Base-by-base conservation (phyloP, 164 flowering plant genomes). In the Liquidambar formosana region DNA sequence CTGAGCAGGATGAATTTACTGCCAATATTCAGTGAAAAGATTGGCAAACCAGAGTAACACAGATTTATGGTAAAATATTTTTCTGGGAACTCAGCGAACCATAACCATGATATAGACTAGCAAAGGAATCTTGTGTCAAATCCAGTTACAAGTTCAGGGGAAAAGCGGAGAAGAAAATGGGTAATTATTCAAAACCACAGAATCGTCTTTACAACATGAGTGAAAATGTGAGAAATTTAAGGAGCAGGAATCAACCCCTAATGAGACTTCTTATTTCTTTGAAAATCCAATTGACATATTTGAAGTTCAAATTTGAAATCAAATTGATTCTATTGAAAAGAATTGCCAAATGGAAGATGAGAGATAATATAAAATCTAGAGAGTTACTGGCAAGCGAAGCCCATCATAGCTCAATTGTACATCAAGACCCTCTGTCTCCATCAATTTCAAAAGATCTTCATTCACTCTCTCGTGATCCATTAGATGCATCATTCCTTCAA, bases 401-500 rank as follows among this genome's bases (percentile, higher is more conserved):
- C 97, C 97, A 45, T 95, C 99, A 53, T 91, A 89, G 83, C 94
- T 91, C 61, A 92, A 81, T 70, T 89, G 92, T 23, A 85, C 89
- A 81, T 95, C 96, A 38, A 92, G 81, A 51, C 96, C 97, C 68
- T 92, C 99, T 1, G 88, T 74, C 47, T 86, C 89, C 83, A 45
- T 83, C 75, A 91, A 69, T 61, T 83, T 86, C 26, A 45, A 16
- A 43, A 95, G 97, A 33, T 81, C 78, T 67, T 79, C 81, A 25
- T 78, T 95, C 69, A 89, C 92, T 71, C 77, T 82, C 19, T 95
- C 97, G 69, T 95, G 99, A 77, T 95, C 97, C 99, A 95, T 92
- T 63, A 89, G 75, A 79, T 95, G 99, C 97, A 92, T 95, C 99
- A 95, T 95, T 46, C 99, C 99, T 94, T 77, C 62, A 76, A n/a